phyloP scores from a whole-genome alignment of 2,329 filamentous ascomycete genomes.

The Drechslerella dactyloides region DNA sequence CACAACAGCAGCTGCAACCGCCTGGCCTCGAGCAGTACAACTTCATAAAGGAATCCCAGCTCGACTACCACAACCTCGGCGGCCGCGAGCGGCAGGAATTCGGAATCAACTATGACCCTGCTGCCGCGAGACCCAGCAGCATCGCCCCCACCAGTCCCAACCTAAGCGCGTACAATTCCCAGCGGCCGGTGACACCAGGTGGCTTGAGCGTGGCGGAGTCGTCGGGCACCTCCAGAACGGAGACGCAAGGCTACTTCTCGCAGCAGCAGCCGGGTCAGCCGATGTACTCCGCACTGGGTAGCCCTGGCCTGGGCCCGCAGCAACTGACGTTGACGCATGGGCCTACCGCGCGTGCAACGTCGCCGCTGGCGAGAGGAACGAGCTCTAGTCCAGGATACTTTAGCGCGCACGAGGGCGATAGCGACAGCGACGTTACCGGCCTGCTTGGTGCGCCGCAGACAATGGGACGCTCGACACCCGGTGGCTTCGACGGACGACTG shows the following conservation, averaged over 20 bases:
- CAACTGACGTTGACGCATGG: conserved; percentile 14
- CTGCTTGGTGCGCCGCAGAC: conserved; percentile 18
- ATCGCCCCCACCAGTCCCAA: no score
- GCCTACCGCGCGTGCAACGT: conserved; percentile 6
- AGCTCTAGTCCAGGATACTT: conserved; percentile 5
- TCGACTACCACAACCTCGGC: conserved; percentile 31
- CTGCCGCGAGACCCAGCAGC: conserved; percentile 1
- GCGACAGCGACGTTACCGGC: conserved; percentile 34
- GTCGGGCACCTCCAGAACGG: conserved; percentile 17
- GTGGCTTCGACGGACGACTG: conserved; percentile 19
- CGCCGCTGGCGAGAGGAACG: conserved; percentile 22
- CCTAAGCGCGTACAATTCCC: no score
- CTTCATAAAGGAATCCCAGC: conserved; percentile 37
- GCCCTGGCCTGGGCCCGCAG: conserved; percentile 19
- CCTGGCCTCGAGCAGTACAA: conserved; percentile 37
- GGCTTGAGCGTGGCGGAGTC: not conserved
- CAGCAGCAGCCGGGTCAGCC: not conserved
- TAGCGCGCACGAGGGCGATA: conserved; percentile 15
- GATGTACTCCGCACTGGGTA: conserved; percentile 18
- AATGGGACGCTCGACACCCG: conserved; percentile 16
- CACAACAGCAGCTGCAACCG: not conserved
- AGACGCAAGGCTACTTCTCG: conserved; percentile 13
- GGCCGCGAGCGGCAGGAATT: conserved; percentile 31
- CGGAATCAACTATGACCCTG: conserved; percentile 26
- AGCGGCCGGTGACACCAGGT: conserved; percentile 1